Evolutionary conservation across 139 green algal species (phyloP), one percentile per base, ranked within the genome.

Genomic region (Pleodorina starrii): DNA sequence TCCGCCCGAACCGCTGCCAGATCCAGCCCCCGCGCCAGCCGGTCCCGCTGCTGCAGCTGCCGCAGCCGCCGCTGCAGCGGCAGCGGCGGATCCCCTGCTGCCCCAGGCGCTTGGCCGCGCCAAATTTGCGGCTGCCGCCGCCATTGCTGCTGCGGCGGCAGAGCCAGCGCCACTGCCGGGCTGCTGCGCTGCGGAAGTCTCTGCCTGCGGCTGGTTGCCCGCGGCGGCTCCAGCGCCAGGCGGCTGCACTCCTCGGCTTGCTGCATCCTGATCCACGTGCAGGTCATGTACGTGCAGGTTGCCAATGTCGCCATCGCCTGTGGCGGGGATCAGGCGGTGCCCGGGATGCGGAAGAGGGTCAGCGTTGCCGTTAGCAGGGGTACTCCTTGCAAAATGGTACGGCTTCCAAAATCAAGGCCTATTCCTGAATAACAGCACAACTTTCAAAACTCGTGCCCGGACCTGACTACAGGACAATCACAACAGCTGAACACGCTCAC

Each of bases 231-330:
- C 40, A 23, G 48, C 29, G 10, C 11, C 68, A 32, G 63, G 63
- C n/a, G 63, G 66, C 66, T n/a, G n/a, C n/a, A n/a, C n/a, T n/a
- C n/a, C n/a, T n/a, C n/a, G n/a, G n/a, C n/a, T n/a, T n/a, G n/a
- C n/a, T n/a, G n/a, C 38, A 9, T 48, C 86, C 54, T 94, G 91
- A 25, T 77, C 92, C 10, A 98, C 89, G 76, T 97, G 91, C 92
- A 98, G 90, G 71, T 98, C 95, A 69, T 98, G 95, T 54, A 98
- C 96, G n/a, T 90, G 88, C 88, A 94, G 90, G 25, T 80, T 79
- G 16, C 87, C 89, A 1, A 95, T 84, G 23, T 91, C 89, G 29
- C 63, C 91, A 42, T 86, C 89, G 32, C 51, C 54, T 75, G 36
- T 14, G 63, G n/a, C n/a, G n/a, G n/a, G n/a, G n/a, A n/a, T n/a